Evolutionary conservation across 106 monocot genomes (phyloP).

Genomic region (Allium sativum): DNA sequence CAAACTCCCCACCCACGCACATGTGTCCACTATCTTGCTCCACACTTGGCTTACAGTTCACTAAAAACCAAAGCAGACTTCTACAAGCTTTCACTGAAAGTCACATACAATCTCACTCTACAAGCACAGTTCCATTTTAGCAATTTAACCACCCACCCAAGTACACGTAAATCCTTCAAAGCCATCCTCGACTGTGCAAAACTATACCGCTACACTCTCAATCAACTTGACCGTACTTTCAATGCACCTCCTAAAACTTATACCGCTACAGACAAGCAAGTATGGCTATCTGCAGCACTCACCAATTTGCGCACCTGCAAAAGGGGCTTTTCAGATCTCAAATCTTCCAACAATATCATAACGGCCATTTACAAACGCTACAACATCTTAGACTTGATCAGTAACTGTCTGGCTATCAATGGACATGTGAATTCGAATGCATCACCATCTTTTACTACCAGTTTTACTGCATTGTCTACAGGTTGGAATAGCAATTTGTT

Average conservation of each 20-base stretch:
- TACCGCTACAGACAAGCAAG: conserved; percentile 33
- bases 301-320: conserved; percentile 61
- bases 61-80: conserved; percentile 12
- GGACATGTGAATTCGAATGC: not conserved
- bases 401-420: conserved; percentile 74
- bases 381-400: conserved; percentile 59
- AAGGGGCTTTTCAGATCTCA: conserved; percentile 37
- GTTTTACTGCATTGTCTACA: conserved; percentile 9
- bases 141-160: not conserved
- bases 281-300: conserved; percentile 68
- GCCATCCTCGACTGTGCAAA: conserved; percentile 28
- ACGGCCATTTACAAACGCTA: conserved; percentile 20
- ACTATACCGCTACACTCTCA: conserved; percentile 50
- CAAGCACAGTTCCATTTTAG: conserved; percentile 8
- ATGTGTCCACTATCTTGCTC: conserved; percentile 21
- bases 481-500: conserved; percentile 5
- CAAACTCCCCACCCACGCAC: conserved; percentile 18
- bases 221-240: conserved; percentile 56
- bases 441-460: not conserved
- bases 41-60: not conserved
- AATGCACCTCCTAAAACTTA: not conserved
- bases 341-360: conserved; percentile 14
- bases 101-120: conserved; percentile 1
- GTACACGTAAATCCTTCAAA: conserved; percentile 9
- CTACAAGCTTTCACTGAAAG: conserved; percentile 15